A percentile compares a stretch with the other conserved stretches of the same genome.
Conservation (phyloP, 768 basidiomycete species). For the Termitomyces sp. region DNA sequence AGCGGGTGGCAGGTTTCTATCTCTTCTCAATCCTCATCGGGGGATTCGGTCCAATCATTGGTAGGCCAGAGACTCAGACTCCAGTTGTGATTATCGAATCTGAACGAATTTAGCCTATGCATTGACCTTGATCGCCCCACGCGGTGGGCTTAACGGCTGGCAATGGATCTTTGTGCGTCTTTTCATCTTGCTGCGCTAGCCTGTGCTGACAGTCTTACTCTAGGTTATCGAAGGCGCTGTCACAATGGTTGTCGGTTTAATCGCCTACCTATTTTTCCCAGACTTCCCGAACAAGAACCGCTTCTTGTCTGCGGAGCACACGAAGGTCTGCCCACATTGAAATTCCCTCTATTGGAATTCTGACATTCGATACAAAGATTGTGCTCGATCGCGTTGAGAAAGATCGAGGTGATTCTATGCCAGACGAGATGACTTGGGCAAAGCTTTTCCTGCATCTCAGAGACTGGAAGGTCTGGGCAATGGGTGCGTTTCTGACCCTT, state of each 20-base stretch:
- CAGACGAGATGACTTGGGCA: constrained; percentile 23
- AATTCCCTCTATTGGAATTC: neutral
- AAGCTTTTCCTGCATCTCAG: constrained; percentile 29
- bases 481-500: constrained; percentile 16
- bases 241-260: constrained; percentile 17
- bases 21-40: constrained; percentile 24
- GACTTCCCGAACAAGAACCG: constrained; percentile 22
- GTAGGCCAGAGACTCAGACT: neutral
- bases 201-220: neutral
- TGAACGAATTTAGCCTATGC: constrained; percentile 10
- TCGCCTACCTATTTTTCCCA: constrained; percentile 18
- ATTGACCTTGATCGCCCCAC: constrained; percentile 10
- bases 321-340: constrained; percentile 15
- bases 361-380: constrained; percentile 3
- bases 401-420: constrained; percentile 32
- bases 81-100: neutral
- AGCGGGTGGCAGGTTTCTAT: constrained; percentile 27
- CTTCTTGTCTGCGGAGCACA: constrained; percentile 30
- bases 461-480: constrained; percentile 32
- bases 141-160: constrained; percentile 17
- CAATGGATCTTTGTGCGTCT: constrained; percentile 22
- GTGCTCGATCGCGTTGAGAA: constrained; percentile 26
- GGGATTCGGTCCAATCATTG: constrained; percentile 22
- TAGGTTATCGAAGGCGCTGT: constrained; percentile 22
- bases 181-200: neutral